Conservation (phyloP, 2,329 filamentous ascomycete species). For the Parasarocladium wereldwijsianum region DNA sequence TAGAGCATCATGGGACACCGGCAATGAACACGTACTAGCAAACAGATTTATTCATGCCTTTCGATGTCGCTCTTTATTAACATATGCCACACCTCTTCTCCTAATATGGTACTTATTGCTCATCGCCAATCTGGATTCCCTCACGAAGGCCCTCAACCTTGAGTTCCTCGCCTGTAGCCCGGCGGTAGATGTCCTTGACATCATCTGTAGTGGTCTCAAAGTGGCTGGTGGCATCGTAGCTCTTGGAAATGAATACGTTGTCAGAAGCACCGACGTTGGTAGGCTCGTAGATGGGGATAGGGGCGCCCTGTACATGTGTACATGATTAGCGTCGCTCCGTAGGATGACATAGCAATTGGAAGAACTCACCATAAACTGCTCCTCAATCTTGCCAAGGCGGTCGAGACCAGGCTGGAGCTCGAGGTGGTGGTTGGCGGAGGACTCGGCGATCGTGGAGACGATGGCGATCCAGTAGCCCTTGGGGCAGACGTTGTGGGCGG, state of each 20-base stretch:
- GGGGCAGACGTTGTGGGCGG: constrained; percentile 94
- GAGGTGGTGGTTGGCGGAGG: constrained; percentile 80
- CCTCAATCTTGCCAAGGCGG: constrained; percentile 82
- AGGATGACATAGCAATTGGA: neutral
- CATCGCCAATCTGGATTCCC: constrained; percentile 57
- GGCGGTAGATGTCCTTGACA: constrained; percentile 82
- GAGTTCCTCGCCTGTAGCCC: constrained; percentile 71
- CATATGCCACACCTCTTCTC: neutral
- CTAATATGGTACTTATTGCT: constrained; percentile 27
- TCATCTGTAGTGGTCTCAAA: constrained; percentile 90
- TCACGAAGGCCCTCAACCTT: constrained; percentile 79
- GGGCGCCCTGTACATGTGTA: constrained; percentile 41
- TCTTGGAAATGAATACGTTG: constrained; percentile 96
- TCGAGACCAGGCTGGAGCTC: constrained; percentile 89
- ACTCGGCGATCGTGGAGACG: constrained; percentile 93
- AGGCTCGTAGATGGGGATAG: constrained; percentile 90
- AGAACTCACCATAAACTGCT: constrained; percentile 73
- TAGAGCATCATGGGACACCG: too few species aligned
- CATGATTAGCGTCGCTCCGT: neutral
- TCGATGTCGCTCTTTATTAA: too few species aligned
- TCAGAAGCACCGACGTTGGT: constrained; percentile 68
- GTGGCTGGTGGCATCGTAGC: constrained; percentile 94
- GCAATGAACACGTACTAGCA: too few species aligned
- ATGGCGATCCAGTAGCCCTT: constrained; percentile 99
- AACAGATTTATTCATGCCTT: constrained; percentile 1